phyloP scores from a whole-genome alignment of 192 early-diverging fungal genomes.

The Gonapodya prolifera region DNA sequence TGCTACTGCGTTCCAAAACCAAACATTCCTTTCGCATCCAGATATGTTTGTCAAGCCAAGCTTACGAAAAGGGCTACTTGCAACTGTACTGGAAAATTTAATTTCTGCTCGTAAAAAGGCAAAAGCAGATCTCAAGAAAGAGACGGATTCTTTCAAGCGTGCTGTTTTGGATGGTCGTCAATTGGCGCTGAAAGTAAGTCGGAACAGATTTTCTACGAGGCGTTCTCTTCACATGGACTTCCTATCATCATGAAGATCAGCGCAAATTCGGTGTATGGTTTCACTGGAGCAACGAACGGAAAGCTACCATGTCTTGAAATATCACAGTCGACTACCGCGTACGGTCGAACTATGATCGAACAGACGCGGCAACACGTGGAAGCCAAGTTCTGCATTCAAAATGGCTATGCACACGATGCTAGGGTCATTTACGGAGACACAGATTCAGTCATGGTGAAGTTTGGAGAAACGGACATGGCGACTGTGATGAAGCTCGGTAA shows the following conservation, averaged over 20 bases:
- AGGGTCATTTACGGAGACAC: slow-evolving; percentile 97
- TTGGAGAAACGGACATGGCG: slow-evolving; percentile 64
- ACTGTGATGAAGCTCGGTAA: slow-evolving; percentile 77
- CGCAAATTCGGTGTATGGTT: slow-evolving; percentile 96
- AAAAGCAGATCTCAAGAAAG: slow-evolving; percentile 87
- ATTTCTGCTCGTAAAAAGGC: slow-evolving; percentile 83
- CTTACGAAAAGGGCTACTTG: slow-evolving; percentile 64
- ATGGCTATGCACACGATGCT: slow-evolving; percentile 79
- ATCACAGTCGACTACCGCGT: slow-evolving; percentile 85
- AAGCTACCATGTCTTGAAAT: slow-evolving; percentile 86
- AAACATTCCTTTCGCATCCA: slow-evolving; percentile 4
- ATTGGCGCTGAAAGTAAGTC: slow-evolving; percentile 70
- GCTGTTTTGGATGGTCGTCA: slow-evolving; percentile 94
- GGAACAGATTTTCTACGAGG: too few species aligned
- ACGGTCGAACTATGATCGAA: slow-evolving; percentile 93
- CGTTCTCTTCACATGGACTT: too few species aligned
- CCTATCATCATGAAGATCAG: slow-evolving; percentile 41
- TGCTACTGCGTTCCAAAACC: background rate
- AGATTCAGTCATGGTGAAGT: slow-evolving; percentile 98
- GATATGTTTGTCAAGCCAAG: slow-evolving; percentile 75
- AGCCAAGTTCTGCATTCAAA: slow-evolving; percentile 62
- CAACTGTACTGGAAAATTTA: slow-evolving; percentile 69
- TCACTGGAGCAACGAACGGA: slow-evolving; percentile 88
- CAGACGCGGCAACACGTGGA: slow-evolving; percentile 63
- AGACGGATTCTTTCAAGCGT: slow-evolving; percentile 87